A percentile compares a stretch with the other conserved stretches of the same genome.
Evolutionary conservation across 1,284 basidiomycete species (phyloP).

Genomic region (Exobasidium cylindrosporum): DNA sequence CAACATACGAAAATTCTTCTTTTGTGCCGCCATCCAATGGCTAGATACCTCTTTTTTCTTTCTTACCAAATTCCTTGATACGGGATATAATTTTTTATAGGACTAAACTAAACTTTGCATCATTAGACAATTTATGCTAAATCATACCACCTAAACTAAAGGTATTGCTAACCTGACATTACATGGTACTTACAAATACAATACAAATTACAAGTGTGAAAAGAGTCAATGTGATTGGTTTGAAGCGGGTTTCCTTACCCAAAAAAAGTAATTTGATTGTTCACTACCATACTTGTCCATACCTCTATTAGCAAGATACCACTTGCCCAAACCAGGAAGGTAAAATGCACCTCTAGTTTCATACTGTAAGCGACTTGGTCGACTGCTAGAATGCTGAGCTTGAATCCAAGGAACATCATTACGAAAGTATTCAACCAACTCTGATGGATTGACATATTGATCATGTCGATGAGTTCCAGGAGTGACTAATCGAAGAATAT

Average conservation of each 20-base stretch:
- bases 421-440: constrained; percentile 81
- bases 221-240: too few relatives aligned
- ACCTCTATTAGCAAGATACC: constrained; percentile 26
- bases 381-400: not conserved
- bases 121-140: too few relatives aligned
- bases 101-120: too few relatives aligned
- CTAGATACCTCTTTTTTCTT: not conserved
- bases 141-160: too few relatives aligned
- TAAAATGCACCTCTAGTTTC: constrained; percentile 48
- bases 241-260: constrained; percentile 50
- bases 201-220: not conserved
- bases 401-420: not conserved
- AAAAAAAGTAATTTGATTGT: constrained; percentile 53
- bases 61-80: not conserved
- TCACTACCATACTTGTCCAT: constrained; percentile 27
- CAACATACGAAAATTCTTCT: too few relatives aligned
- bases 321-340: constrained; percentile 37
- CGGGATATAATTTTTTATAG: not conserved
- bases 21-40: too few relatives aligned
- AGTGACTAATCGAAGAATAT: constrained; percentile 73
- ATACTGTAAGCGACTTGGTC: constrained; percentile 37
- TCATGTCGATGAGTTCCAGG: constrained; percentile 86
- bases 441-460: constrained; percentile 85
- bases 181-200: too few relatives aligned
- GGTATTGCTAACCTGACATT: too few relatives aligned